Percentiles rank a stretch among this genome's conserved stretches.
Evolutionary conservation across 2,329 filamentous ascomycete species (phyloP).

Genomic region (Periglandula ipomoeae): DNA sequence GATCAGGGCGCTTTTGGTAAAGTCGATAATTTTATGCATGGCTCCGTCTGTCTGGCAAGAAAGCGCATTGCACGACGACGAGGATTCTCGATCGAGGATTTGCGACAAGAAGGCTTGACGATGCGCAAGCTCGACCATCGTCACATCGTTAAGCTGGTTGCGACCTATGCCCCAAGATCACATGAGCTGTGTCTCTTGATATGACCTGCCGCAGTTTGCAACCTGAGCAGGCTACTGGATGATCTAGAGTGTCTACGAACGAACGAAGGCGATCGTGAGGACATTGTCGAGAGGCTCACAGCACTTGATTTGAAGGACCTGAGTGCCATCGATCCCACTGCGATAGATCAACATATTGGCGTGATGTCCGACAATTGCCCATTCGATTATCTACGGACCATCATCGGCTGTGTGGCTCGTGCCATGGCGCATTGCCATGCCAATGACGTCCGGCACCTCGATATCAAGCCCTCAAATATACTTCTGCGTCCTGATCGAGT

Average conservation of each 20-base stretch:
- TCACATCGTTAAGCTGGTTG: conserved; percentile 38
- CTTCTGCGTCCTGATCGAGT: conserved; percentile 34
- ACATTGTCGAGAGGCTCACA: conserved; percentile 28
- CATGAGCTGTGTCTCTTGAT: conserved; percentile 35
- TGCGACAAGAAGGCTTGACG: conserved; percentile 36
- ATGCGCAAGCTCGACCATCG: conserved; percentile 39
- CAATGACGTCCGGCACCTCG: conserved; percentile 34
- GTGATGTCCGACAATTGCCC: conserved; percentile 21
- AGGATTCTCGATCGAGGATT: conserved; percentile 28
- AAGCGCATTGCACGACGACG: conserved; percentile 32
- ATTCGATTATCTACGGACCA: conserved; percentile 30
- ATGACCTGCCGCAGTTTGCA: conserved; percentile 39
- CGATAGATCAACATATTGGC: conserved; percentile 13
- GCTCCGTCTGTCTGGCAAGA: conserved; percentile 32
- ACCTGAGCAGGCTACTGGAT: conserved; percentile 31
- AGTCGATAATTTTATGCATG: conserved; percentile 34
- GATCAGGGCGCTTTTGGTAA: conserved; percentile 34
- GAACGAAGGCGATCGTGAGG: conserved; percentile 29
- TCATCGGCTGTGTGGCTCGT: conserved; percentile 35
- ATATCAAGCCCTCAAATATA: conserved; percentile 40
- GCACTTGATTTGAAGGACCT: conserved; percentile 29
- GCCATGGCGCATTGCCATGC: conserved; percentile 33
- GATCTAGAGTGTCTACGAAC: conserved; percentile 33
- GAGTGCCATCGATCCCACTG: conserved; percentile 23
- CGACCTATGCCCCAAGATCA: conserved; percentile 32